Evolutionary conservation across 768 basidiomycete genomes (phyloP).

Genomic region (Lactifluus pinguis): DNA sequence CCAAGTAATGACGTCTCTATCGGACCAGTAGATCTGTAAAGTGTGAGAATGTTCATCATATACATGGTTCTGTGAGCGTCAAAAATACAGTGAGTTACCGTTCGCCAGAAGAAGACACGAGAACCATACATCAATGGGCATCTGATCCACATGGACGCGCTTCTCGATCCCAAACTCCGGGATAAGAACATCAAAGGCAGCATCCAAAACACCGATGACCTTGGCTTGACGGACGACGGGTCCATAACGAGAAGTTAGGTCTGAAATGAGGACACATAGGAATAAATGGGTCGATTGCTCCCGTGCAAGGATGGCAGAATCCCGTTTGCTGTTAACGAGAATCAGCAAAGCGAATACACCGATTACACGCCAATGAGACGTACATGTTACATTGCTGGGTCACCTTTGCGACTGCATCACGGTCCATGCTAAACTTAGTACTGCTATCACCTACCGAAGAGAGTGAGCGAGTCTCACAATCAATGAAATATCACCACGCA

Average conservation of each 20-base stretch:
- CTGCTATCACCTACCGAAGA: constrained; percentile 25
- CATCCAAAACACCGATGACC: constrained; percentile 93
- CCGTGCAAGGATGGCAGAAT: constrained; percentile 85
- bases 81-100: not conserved
- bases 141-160: constrained; percentile 96
- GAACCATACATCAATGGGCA: constrained; percentile 84
- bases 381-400: constrained; percentile 98
- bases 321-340: constrained; percentile 57
- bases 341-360: not conserved
- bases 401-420: constrained; percentile 94
- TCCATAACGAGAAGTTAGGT: constrained; percentile 90
- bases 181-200: constrained; percentile 93
- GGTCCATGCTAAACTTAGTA: constrained; percentile 91
- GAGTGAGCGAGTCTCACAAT: not conserved
- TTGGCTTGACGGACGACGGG: constrained; percentile 93
- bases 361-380: constrained; percentile 22
- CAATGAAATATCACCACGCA: constrained; percentile 27
- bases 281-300: constrained; percentile 95
- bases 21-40: constrained; percentile 94
- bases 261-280: constrained; percentile 89
- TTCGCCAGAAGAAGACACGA: not conserved
- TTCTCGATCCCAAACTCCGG: constrained; percentile 99
- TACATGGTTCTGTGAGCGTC: constrained; percentile 65
- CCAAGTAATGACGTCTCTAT: constrained; percentile 89
- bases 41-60: constrained; percentile 92